A percentile compares a stretch with the other conserved stretches of the same genome.
Conservation (phyloP, 148 eudicot genomes). For the Euryodendron excelsum region DNA sequence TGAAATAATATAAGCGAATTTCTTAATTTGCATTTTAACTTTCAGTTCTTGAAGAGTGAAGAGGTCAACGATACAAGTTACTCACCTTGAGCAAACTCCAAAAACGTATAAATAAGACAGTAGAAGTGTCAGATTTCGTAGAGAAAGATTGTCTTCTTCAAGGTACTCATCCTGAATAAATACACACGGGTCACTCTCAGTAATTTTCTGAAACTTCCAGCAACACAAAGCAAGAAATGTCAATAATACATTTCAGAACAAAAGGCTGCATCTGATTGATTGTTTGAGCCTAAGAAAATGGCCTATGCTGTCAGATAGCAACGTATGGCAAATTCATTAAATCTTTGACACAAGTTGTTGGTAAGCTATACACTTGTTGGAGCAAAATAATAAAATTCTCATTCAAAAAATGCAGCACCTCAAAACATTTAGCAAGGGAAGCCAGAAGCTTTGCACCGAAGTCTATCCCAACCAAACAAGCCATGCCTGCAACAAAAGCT, state of each 20-base stretch:
- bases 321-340: background rate
- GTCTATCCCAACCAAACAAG: conserved; percentile 85
- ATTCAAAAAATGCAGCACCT: conserved; percentile 42
- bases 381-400: background rate
- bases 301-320: background rate
- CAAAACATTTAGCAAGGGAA: conserved; percentile 76
- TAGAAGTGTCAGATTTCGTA: conserved; percentile 84
- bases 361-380: background rate
- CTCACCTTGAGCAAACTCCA: conserved; percentile 91
- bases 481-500: conserved; percentile 92
- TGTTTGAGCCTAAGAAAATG: background rate
- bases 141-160: conserved; percentile 88
- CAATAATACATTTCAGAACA: background rate
- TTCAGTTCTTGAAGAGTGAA: background rate
- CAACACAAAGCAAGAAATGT: background rate
- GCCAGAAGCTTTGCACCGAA: conserved; percentile 89
- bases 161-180: conserved; percentile 65
- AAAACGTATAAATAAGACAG: conserved; percentile 78
- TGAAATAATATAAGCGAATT: background rate
- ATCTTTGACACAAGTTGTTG: background rate
- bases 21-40: background rate
- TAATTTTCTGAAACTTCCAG: conserved; percentile 4
- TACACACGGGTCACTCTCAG: conserved; percentile 3
- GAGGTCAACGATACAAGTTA: background rate
- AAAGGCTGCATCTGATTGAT: background rate